Conservation (phyloP, 495 filamentous ascomycete genomes). For the Penicillium bovifimosum region DNA sequence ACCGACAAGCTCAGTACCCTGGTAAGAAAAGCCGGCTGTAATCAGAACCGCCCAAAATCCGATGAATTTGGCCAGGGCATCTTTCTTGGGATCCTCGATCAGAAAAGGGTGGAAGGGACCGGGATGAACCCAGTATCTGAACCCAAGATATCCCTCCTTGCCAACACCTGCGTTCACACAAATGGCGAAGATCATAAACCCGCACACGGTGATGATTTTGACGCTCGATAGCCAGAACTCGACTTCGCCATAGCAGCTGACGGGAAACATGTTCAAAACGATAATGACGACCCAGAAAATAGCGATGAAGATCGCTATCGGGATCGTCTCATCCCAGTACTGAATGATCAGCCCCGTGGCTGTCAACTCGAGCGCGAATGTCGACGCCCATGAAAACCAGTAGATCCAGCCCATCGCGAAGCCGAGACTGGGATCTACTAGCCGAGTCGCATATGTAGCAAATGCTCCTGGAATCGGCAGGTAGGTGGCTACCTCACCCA, state of each 20-base stretch:
- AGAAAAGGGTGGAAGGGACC: constrained; percentile 53
- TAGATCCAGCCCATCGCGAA: constrained; percentile 73
- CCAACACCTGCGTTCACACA: constrained; percentile 56
- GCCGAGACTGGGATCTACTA: constrained; percentile 61
- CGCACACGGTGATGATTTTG: constrained; percentile 55
- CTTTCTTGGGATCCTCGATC: constrained; percentile 31
- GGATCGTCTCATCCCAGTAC: constrained; percentile 55
- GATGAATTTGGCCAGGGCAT: constrained; percentile 42
- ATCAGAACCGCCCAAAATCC: constrained; percentile 33
- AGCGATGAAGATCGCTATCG: constrained; percentile 59
- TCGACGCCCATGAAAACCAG: constrained; percentile 50
- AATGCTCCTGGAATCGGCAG: constrained; percentile 68
- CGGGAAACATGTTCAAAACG: constrained; percentile 53
- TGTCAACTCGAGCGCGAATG: constrained; percentile 60
- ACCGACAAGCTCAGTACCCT: constrained; percentile 59
- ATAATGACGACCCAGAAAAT: constrained; percentile 64
- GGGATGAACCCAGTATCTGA: constrained; percentile 58
- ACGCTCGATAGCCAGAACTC: constrained; percentile 57
- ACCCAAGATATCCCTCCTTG: constrained; percentile 49
- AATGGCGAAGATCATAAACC: constrained; percentile 56
- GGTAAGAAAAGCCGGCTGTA: constrained; percentile 57
- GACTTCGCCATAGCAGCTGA: constrained; percentile 50
- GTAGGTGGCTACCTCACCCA: constrained; percentile 65
- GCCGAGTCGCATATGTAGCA: constrained; percentile 60
- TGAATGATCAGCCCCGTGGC: constrained; percentile 62